Percentiles rank a stretch among this genome's conserved stretches.
Conservation (phyloP, 2,329 filamentous ascomycete genomes). For the Penicillium sp. region DNA sequence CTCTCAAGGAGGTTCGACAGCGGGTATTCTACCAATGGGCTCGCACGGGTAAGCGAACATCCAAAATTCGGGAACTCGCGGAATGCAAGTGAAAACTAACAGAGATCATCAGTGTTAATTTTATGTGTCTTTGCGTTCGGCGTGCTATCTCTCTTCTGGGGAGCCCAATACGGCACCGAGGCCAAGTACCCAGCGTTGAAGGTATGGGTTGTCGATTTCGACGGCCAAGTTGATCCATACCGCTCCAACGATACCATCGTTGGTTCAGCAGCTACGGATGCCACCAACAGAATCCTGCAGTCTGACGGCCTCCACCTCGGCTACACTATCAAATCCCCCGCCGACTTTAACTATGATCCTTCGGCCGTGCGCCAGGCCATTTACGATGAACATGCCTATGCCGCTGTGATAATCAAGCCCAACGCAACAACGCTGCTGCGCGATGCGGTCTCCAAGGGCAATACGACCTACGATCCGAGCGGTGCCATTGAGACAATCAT, state of each 20-base stretch:
- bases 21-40: conserved; percentile 26
- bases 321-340: conserved; percentile 50
- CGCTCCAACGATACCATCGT: conserved; percentile 52
- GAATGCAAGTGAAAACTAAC: conserved; percentile 5
- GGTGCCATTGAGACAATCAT: conserved; percentile 60
- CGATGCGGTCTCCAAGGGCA: conserved; percentile 54
- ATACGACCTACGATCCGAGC: conserved; percentile 60
- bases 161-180: conserved; percentile 54
- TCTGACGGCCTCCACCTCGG: conserved; percentile 49
- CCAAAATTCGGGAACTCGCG: not conserved
- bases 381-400: conserved; percentile 60
- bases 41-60: conserved; percentile 23
- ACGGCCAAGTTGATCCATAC: conserved; percentile 56
- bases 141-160: conserved; percentile 64
- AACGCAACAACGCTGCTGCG: conserved; percentile 62
- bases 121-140: conserved; percentile 57
- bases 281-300: conserved; percentile 47
- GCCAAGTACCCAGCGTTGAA: conserved; percentile 50
- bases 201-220: conserved; percentile 64
- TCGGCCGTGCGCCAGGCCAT: conserved; percentile 58
- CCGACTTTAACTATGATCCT: conserved; percentile 57
- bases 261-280: conserved; percentile 54
- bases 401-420: conserved; percentile 61
- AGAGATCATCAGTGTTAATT: conserved; percentile 31
- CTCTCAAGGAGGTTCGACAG: conserved; percentile 23